phyloP scores from a whole-genome alignment of 495 filamentous ascomycete species.

The Xylaria sp. region DNA sequence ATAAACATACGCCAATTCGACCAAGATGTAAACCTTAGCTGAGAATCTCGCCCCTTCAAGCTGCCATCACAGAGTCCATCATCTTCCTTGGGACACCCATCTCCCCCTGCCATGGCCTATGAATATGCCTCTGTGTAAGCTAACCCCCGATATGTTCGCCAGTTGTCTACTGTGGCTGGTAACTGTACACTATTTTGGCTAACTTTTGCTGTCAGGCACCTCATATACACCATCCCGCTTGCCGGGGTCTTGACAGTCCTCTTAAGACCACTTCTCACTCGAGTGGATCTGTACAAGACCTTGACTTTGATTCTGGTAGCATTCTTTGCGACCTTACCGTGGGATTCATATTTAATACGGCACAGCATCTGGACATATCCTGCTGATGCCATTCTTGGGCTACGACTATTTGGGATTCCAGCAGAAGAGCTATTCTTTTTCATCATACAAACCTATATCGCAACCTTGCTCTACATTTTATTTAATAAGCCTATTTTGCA shows the following conservation, averaged over 20 bases:
- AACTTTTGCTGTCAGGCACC: conserved; percentile 55
- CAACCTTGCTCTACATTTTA: conserved; percentile 67
- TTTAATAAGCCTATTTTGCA: conserved; percentile 68
- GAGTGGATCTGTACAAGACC: conserved; percentile 65
- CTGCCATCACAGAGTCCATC: neutral
- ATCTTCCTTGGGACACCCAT: conserved; percentile 4
- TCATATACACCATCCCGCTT: conserved; percentile 71
- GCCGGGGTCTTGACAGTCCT: conserved; percentile 62
- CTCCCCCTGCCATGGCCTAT: conserved; percentile 60
- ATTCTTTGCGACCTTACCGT: conserved; percentile 67
- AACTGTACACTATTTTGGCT: neutral
- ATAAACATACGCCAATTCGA: conserved; percentile 17
- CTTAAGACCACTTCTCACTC: conserved; percentile 64
- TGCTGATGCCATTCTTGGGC: conserved; percentile 61
- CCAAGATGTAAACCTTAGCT: conserved; percentile 5
- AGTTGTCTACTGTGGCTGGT: neutral
- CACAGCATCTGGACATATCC: conserved; percentile 73
- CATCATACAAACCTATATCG: conserved; percentile 76
- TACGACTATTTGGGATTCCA: conserved; percentile 64
- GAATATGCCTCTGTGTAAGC: conserved; percentile 73
- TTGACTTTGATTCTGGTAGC: conserved; percentile 62
- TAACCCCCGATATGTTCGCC: conserved; percentile 9
- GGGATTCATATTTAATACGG: conserved; percentile 74
- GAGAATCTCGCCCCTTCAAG: neutral
- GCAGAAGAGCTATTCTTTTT: conserved; percentile 77